Evolutionary conservation across 202 grass and related monocot species (phyloP), one percentile per base, ranked within the genome.

Genomic region (Hordeum pubiflorum): DNA sequence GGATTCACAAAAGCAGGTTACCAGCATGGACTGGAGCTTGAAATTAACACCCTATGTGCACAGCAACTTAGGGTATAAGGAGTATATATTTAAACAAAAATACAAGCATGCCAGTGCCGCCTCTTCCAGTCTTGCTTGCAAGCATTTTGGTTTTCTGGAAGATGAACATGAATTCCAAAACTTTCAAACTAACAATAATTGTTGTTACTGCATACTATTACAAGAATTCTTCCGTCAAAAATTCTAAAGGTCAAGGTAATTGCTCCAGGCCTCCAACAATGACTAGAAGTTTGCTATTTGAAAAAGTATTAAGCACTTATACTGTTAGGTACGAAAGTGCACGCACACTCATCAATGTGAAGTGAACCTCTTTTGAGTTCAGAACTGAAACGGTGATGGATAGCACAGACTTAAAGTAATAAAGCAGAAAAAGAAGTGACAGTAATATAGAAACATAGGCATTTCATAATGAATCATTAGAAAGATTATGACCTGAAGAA

Each of bases 401-500:
- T 63, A 43, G 52, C 79, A 73, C 7, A 72, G 2, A 27, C 63
- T 76, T 50, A 1, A 41, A 29, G 33, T 33, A 63, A 76, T 44
- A 61, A 84, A 84, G 15, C 52, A 64, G 58, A 79, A 90, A 86
- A 2, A 31, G 5, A 86, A 54, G 50, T 54, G 18, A 54, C 50
- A n/a, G 18, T 54, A 18, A 69, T 71, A 56, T 14, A 83, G 46
- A 61, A 72, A 40, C 58, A 73, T 33, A 39, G 0, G 56, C 48
- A 80, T 65, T 69, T 40, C 2, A 11, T 48, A 73, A 66, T 14
- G 37, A 69, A 75, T 59, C 38, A 22, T 66, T 27, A 7, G 15
- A 6, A 86, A 80, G 38, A 56, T 32, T 84, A 37, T 71, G 65
- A 97, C 91, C 94, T 97, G 84, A 76, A 97, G 88, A 91, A 97